A percentile compares a stretch with the other conserved stretches of the same genome.
Evolutionary conservation across 2,329 filamentous ascomycete species (phyloP).

Genomic region (Dryadomyces quercus-mongolicae): DNA sequence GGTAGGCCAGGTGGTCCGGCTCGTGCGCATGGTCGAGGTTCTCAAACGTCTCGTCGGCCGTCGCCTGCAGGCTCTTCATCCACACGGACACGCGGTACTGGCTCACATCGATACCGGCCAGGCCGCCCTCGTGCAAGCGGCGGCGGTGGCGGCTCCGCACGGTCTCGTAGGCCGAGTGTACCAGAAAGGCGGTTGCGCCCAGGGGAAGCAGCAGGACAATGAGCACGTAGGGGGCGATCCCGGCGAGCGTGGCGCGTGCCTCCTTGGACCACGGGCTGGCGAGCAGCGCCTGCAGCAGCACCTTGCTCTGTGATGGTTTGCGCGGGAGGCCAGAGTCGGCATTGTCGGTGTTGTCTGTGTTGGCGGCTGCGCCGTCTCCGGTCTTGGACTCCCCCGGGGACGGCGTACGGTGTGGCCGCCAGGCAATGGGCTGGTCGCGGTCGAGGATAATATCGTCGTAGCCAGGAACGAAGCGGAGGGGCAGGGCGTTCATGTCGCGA

Average conservation of each 20-base stretch:
- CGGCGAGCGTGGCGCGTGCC: conserved; percentile 6
- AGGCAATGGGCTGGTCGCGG: conserved; percentile 41
- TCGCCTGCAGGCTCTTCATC: conserved; percentile 61
- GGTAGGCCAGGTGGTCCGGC: conserved; percentile 51
- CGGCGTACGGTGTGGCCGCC: not conserved
- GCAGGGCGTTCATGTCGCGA: conserved; percentile 47
- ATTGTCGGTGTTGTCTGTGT: too few species aligned
- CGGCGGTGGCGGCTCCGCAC: conserved; percentile 64
- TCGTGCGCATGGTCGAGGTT: conserved; percentile 50
- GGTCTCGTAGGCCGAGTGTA: conserved; percentile 68
- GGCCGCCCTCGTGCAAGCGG: conserved; percentile 58
- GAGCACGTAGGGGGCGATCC: conserved; percentile 39
- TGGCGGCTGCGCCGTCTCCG: too few species aligned
- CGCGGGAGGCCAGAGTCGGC: too few species aligned
- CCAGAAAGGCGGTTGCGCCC: conserved; percentile 56
- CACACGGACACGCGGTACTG: conserved; percentile 67
- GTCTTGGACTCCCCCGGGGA: not conserved
- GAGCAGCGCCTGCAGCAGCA: conserved; percentile 4
- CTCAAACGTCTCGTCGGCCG: conserved; percentile 69
- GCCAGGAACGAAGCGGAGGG: conserved; percentile 61
- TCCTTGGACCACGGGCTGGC: conserved; percentile 8
- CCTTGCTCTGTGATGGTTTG: not conserved
- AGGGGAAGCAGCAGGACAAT: conserved; percentile 63
- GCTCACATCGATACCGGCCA: conserved; percentile 52
- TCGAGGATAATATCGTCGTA: conserved; percentile 70